A percentile compares a stretch with the other conserved stretches of the same genome.
These are phyloP conservation scores for Eimeria nieschulzi DNA, from an alignment of 169 alveolate species.

Conservation along the genomic window DNA sequence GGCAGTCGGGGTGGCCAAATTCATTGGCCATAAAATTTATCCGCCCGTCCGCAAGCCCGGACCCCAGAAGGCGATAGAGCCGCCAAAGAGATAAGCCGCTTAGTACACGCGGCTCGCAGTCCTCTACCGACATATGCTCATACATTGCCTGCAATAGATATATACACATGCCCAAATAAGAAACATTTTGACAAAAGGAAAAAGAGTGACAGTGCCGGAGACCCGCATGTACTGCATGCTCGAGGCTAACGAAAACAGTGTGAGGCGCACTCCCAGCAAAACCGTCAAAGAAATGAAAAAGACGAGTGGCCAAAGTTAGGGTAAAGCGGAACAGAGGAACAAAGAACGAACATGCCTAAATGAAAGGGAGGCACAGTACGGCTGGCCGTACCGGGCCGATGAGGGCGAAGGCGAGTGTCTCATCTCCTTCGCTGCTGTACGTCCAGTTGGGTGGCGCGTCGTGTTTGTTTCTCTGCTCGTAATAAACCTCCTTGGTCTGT, in stretches of 20 bases:
- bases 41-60: constrained; percentile 83
- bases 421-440: constrained; percentile 68
- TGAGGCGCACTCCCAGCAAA: too few relatives aligned
- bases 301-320: too few relatives aligned
- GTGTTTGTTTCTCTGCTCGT: constrained; percentile 77
- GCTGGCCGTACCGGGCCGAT: constrained; percentile 61
- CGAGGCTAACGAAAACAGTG: too few relatives aligned
- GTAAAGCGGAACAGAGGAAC: too few relatives aligned
- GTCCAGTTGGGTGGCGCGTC: constrained; percentile 77
- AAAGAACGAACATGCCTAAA: too few relatives aligned
- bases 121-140: constrained; percentile 82
- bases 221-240: neutral
- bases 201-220: neutral
- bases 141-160: constrained; percentile 74
- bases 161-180: neutral
- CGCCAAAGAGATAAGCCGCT: constrained; percentile 80
- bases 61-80: constrained; percentile 30
- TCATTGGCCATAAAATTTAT: constrained; percentile 86
- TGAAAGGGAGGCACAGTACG: too few relatives aligned
- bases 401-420: constrained; percentile 70
- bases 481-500: constrained; percentile 78
- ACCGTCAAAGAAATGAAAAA: too few relatives aligned
- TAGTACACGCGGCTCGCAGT: constrained; percentile 77
- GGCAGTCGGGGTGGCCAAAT: constrained; percentile 88
- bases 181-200: neutral